A percentile compares a stretch with the other conserved stretches of the same genome.
These are phyloP conservation scores for Fraxinus latifolia DNA, from an alignment of 305 asterid genomes.

Conservation along the genomic window DNA sequence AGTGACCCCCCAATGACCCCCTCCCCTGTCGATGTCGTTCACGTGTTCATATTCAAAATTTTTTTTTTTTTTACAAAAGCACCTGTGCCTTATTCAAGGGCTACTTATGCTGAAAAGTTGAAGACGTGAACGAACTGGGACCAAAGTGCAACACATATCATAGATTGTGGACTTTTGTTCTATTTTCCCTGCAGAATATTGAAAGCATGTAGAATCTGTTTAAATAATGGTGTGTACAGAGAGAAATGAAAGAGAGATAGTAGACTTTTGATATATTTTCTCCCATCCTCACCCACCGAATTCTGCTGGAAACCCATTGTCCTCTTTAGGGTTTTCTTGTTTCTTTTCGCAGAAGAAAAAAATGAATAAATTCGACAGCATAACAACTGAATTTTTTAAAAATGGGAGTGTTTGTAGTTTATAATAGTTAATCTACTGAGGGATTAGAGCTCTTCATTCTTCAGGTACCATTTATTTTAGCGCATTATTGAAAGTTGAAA, in stretches of 20 bases:
- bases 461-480: slow-evolving; percentile 30
- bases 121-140: not conserved
- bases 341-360: slow-evolving; percentile 4
- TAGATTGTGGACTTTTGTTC: not conserved
- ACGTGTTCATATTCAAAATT: too few species aligned
- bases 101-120: not conserved
- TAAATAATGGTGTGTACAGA: slow-evolving; percentile 13
- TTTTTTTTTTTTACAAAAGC: not conserved
- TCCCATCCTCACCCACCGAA: slow-evolving; percentile 44
- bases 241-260: slow-evolving; percentile 7
- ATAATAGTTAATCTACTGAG: not conserved
- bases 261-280: slow-evolving; percentile 29
- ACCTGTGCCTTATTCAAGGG: not conserved
- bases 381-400: not conserved
- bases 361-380: not conserved
- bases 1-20: too few species aligned
- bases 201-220: slow-evolving; percentile 25
- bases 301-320: slow-evolving; percentile 16
- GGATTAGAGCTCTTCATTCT: slow-evolving; percentile 35
- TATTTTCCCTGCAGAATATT: not conserved
- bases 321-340: slow-evolving; percentile 27
- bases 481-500: slow-evolving; percentile 18
- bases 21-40: too few species aligned
- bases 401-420: slow-evolving; percentile 12
- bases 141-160: not conserved